Evolutionary conservation across 2,329 filamentous ascomycete genomes (phyloP), one percentile per base, ranked within the genome.

Genomic region (Penicillium corylophilum): DNA sequence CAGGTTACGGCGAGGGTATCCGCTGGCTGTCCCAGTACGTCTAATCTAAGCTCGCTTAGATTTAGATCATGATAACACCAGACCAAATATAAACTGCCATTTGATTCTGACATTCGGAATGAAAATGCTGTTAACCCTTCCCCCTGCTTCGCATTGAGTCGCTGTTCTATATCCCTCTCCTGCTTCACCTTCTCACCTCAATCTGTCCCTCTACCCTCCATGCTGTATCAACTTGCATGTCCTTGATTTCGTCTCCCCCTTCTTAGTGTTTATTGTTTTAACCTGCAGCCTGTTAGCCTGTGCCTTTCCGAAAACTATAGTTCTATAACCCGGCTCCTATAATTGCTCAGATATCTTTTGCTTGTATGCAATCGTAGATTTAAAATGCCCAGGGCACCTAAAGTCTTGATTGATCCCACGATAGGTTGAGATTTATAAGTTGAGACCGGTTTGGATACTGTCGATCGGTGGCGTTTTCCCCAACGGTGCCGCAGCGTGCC

Each of bases 1-100:
- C 60, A 87, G 84, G 89, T 61, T 95, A 95, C 73, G 90, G 90
- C 48, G 91, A 95, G 65, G 91, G 83, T 65, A 93, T 95, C 75
- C 85, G 90, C 78, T 95, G 90, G 91, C 75, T 95, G 75, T 90
- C 89, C 50, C 90, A 95, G 81, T 95, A 95, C 70, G 89, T 95
- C 71, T 95, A 87, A 79, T 72, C 43, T 44, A 40, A 36, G 15
- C 22, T 5, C 3, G 39, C 22, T 20, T 38, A 38, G 35, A 20
- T 9, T 16, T 6, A 8, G 8, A 16, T 33, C 8, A 33, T 5
- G 16, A 38, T 13, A 9, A 18, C 7, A 35, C 33, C 33, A 38
- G 35, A 13, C 18, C 18, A 5, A 10, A 38, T 9, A 12, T 10
- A 10, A 20, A 38, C 12, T 38, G 26, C 18, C 10, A 20, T 12